Base-by-base conservation (phyloP, 2,329 filamentous ascomycete genomes). In the Xylaria digitata region DNA sequence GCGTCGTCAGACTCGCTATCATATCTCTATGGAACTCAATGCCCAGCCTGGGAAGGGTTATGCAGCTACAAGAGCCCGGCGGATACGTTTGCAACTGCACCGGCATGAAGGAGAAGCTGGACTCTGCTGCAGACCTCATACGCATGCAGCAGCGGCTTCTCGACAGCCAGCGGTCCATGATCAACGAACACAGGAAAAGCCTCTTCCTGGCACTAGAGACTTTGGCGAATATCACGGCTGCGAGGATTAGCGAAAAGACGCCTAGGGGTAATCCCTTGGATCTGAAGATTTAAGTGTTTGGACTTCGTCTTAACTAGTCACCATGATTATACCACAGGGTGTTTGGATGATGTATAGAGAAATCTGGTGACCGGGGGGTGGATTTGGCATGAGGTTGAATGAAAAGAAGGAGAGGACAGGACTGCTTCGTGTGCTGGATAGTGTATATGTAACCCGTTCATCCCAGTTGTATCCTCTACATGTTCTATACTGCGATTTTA, bases 141-240 rank as follows among this genome's bases (percentile, higher is more conserved):
- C 63, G 66, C 43, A 17, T 54, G 26, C 71, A 71, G 62, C 61
- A 67, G 53, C 46, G 32, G 32, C 57, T 72, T 19, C 58, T 72
- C 9, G 63, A 70, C 3, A 58, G 53, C 57, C 69, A 67, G 48
- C 63, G 55, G 3, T 40, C 21, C 11, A 34, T 70, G 8, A 49
- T 72, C 15, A n/a, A 15, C 2, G 50, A 57, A n/a, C 67, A 72
- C 7, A 56, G 54, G 8, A 57, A 60, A 23, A 53, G 42, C 6
- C 54, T 71, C 2, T 19, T n/a, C 2, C 9, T 50, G n/a, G 63
- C 66, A 2, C n/a, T 65, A 37, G 43, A 64, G 50, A 53, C 49
- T 9, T 8, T 67, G 55, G 43, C 42, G 21, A 66, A 60, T 9
- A 3, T 61, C 48, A 54, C 63, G 23, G 55, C 34, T 4, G 52